Evolutionary conservation across 2,329 filamentous ascomycete species (phyloP).

Genomic region (Lasiodiplodia sp.): DNA sequence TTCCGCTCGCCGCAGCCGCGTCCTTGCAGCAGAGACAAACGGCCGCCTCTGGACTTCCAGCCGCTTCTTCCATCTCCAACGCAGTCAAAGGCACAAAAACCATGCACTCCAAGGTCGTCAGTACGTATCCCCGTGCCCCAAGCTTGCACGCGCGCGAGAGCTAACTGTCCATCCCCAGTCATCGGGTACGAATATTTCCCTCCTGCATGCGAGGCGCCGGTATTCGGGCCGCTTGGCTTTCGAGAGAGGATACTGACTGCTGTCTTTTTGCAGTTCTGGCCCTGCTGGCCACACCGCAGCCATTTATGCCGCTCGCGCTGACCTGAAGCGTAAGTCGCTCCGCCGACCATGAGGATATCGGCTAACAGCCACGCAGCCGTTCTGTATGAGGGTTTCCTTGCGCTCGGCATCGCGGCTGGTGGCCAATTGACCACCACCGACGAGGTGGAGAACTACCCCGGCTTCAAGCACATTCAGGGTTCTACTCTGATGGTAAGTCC

Average conservation of each 20-base stretch:
- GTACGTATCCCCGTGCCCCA: slow-evolving; percentile 60
- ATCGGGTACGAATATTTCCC: slow-evolving; percentile 43
- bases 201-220: neutral
- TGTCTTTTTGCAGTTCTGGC: slow-evolving; percentile 77
- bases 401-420: slow-evolving; percentile 93
- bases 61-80: slow-evolving; percentile 32
- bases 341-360: neutral
- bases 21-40: slow-evolving; percentile 68
- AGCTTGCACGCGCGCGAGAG: slow-evolving; percentile 19
- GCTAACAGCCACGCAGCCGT: slow-evolving; percentile 65
- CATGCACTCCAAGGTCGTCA: slow-evolving; percentile 94
- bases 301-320: slow-evolving; percentile 92
- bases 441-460: slow-evolving; percentile 97
- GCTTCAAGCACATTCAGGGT: slow-evolving; percentile 91
- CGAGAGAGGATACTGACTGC: slow-evolving; percentile 53
- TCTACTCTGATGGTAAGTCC: slow-evolving; percentile 77
- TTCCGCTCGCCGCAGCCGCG: slow-evolving; percentile 76
- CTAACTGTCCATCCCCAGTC: slow-evolving; percentile 42
- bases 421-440: slow-evolving; percentile 98
- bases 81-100: slow-evolving; percentile 56
- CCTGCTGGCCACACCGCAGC: slow-evolving; percentile 97
- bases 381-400: slow-evolving; percentile 97
- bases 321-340: slow-evolving; percentile 76
- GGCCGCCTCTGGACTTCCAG: slow-evolving; percentile 48
- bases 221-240: slow-evolving; percentile 30